A percentile compares a stretch with the other conserved stretches of the same genome.
phyloP scores from a whole-genome alignment of 192 early-diverging fungal species.

The Coemansia sp. region DNA sequence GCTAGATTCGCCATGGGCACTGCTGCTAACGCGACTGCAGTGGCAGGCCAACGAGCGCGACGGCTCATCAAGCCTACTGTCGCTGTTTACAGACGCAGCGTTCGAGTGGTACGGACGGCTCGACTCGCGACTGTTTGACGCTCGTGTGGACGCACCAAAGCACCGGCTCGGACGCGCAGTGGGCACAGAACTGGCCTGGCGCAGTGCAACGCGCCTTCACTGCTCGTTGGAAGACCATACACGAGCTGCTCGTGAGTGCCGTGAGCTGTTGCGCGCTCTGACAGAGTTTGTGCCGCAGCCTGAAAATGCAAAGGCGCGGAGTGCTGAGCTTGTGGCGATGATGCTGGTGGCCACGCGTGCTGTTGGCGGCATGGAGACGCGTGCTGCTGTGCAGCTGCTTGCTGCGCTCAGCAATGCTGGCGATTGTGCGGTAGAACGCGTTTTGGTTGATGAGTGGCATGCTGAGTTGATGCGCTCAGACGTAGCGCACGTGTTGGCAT shows the following conservation, averaged over 20 bases:
- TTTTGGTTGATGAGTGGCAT: slow-evolving; percentile 9
- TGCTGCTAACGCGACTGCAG: slow-evolving; percentile 27
- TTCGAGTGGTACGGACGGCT: slow-evolving; percentile 26
- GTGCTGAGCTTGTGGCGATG: slow-evolving; percentile 10
- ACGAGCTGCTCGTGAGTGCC: slow-evolving; percentile 1
- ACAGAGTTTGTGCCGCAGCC: slow-evolving; percentile 10
- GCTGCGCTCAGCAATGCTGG: background rate
- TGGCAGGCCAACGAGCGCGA: slow-evolving; percentile 32
- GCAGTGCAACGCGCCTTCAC: slow-evolving; percentile 11
- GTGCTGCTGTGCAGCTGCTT: slow-evolving; percentile 3
- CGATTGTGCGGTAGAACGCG: background rate
- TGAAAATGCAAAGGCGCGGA: background rate
- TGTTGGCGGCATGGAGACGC: background rate
- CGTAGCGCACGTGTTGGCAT: background rate
- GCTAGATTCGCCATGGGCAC: slow-evolving; percentile 25
- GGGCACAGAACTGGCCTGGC: slow-evolving; percentile 38
- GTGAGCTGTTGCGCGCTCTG: slow-evolving; percentile 22
- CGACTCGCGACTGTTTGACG: background rate
- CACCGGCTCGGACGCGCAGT: slow-evolving; percentile 22
- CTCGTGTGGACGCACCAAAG: slow-evolving; percentile 7
- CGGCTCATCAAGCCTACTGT: background rate
- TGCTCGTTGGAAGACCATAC: slow-evolving; percentile 19
- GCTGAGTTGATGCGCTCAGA: slow-evolving; percentile 9
- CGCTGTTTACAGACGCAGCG: slow-evolving; percentile 29
- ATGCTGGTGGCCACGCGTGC: background rate